Conservation (phyloP, 2,329 filamentous ascomycete genomes). For the Colletotrichum incanum region DNA sequence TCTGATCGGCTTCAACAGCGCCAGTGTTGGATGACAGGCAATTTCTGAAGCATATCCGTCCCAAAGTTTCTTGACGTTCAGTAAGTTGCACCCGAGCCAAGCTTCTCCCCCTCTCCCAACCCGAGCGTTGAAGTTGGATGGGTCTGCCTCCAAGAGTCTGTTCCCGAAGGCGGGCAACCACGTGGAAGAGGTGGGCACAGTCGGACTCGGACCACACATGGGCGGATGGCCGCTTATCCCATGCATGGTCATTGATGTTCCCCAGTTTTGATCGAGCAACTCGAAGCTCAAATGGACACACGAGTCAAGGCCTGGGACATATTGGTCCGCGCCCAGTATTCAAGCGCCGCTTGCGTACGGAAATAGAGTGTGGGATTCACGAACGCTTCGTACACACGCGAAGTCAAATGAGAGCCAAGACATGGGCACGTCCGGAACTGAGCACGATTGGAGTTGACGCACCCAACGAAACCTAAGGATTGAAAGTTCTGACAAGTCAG, state of each 20-base stretch:
- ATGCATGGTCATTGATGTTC: neutral
- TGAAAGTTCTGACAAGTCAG: slow-evolving; percentile 15
- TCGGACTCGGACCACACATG: slow-evolving; percentile 19
- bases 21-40: neutral
- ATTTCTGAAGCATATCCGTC: neutral
- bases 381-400: slow-evolving; percentile 4
- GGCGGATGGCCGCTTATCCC: slow-evolving; percentile 15
- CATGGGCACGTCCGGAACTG: slow-evolving; percentile 4
- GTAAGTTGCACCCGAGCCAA: neutral
- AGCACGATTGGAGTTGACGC: neutral
- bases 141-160: slow-evolving; percentile 21
- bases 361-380: neutral
- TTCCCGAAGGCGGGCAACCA: slow-evolving; percentile 33
- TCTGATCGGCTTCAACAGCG: neutral
- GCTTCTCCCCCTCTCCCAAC: neutral
- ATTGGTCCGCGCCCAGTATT: neutral
- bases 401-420: slow-evolving; percentile 22
- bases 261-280: neutral
- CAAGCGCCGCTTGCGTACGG: neutral
- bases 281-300: slow-evolving; percentile 8
- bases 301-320: slow-evolving; percentile 20
- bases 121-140: slow-evolving; percentile 2
- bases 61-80: neutral
- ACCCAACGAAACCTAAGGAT: slow-evolving; percentile 20
- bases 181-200: slow-evolving; percentile 35